Evolutionary conservation across 495 filamentous ascomycete genomes (phyloP), one percentile per base, ranked within the genome.

Genomic region (Cryomyces minteri): DNA sequence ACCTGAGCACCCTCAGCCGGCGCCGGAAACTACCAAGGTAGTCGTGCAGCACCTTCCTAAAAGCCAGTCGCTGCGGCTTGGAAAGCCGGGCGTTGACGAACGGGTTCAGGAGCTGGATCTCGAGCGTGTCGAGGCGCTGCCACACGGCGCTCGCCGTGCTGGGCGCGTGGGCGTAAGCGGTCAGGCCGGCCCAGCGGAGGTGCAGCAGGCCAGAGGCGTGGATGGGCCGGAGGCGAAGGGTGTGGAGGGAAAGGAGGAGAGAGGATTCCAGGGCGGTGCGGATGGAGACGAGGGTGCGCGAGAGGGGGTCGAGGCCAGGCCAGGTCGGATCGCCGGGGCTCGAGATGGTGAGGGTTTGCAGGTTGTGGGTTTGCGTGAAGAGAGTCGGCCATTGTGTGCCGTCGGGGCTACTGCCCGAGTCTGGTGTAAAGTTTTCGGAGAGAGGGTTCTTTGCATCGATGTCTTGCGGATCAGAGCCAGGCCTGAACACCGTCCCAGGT

Each of bases 31-130:
- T 46, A 28, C 39, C 43, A 10, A 60, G 46, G 39, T 51, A 58
- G 31, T 50, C 47, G 45, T 58, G 48, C 9, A 60, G 45, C 28
- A 54, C 41, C 38, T 58, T 58, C 34, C 46, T 41, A 48, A 54
- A 56, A 33, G 56, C 52, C 11, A 43, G 14, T 10, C 44, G 18
- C 31, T 58, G 53, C 5, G 44, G 37, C 1, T 33, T 29, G 30
- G 43, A 45, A 14, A 53, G 38, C 6, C 40, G 9, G n/a, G 6
- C n/a, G 1, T 30, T 37, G 32, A 32, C 29, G 30, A 43, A 49
- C 7, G 54, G 57, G 41, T 49, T 52, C 11, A 39, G 18, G n/a
- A 60, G 32, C 12, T 53, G 48, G 18, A 60, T 25, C 37, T 49
- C 53, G 28, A 60, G 46, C 9, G 44, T 46, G 7, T 43, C 39